Conservation (phyloP, 2,329 filamentous ascomycete species). For the Phialocephala subalpina region DNA sequence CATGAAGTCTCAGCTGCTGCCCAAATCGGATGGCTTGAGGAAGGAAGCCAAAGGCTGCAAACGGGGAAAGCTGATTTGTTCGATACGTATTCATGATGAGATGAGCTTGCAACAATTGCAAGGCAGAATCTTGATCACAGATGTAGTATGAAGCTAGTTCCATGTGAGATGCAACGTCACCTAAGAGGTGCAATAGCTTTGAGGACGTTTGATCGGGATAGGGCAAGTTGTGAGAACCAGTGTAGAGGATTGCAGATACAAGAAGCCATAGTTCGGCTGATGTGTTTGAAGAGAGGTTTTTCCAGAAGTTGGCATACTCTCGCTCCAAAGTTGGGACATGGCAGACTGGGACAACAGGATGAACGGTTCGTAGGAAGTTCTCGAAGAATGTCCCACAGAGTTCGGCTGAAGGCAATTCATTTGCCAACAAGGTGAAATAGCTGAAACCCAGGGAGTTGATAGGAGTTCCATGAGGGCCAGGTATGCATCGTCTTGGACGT, state of each 20-base stretch:
- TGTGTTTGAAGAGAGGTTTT: background rate
- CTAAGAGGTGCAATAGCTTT: background rate
- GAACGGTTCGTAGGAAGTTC: conserved; percentile 15
- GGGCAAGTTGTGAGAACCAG: background rate
- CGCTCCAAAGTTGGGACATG: background rate
- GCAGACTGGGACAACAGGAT: conserved; percentile 14
- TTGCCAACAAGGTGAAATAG: background rate
- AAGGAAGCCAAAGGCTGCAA: conserved; percentile 16
- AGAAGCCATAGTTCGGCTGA: conserved; percentile 1
- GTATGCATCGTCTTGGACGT: background rate
- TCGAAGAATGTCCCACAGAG: conserved; percentile 18
- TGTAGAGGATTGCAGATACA: background rate
- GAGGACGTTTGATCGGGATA: background rate
- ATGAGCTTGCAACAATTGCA: conserved; percentile 24
- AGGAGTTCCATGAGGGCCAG: background rate
- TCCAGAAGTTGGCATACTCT: background rate
- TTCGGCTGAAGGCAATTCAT: background rate
- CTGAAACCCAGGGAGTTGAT: background rate
- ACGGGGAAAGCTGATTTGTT: conserved; percentile 7
- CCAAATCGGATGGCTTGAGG: conserved; percentile 16
- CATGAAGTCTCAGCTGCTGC: conserved; percentile 12
- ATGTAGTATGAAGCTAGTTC: conserved; percentile 12
- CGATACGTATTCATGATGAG: conserved; percentile 23
- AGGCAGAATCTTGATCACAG: background rate
- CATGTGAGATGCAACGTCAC: background rate